These are phyloP conservation scores for Emydomyces testavorans DNA, from an alignment of 2,329 filamentous ascomycete genomes.

Conservation along the genomic window DNA sequence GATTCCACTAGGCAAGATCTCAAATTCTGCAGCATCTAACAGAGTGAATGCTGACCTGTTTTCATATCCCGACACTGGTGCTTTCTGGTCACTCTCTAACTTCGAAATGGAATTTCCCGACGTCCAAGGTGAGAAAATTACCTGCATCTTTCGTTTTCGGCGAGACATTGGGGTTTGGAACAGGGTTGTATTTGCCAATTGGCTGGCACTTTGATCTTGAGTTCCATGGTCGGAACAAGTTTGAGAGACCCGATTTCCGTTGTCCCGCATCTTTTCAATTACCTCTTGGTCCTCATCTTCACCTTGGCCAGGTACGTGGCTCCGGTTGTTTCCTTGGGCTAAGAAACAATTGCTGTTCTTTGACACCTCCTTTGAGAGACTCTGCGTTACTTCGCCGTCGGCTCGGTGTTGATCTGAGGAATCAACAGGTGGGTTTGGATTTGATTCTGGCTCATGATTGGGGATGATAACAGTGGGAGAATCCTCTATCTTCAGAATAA, in stretches of 20 bases:
- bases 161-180: neutral
- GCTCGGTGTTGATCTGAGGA: neutral
- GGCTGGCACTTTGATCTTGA: neutral
- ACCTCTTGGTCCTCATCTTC: neutral
- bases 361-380: neutral
- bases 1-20: slow-evolving; percentile 15
- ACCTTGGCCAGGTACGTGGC: neutral
- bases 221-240: too few relatives aligned
- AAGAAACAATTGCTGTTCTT: too few relatives aligned
- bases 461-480: slow-evolving; percentile 11
- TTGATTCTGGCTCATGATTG: neutral
- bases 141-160: slow-evolving; percentile 48
- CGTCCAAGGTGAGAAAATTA: slow-evolving; percentile 78
- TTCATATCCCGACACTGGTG: neutral
- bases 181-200: neutral
- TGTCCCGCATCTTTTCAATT: neutral
- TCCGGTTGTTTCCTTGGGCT: neutral
- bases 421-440: neutral
- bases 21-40: slow-evolving; percentile 13
- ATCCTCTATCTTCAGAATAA: slow-evolving; percentile 66
- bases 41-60: neutral
- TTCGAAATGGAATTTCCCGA: slow-evolving; percentile 25
- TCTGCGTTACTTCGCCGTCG: neutral
- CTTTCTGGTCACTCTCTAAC: neutral
- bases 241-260: too few relatives aligned